Percentiles rank a stretch among this genome's conserved stretches.
Conservation (phyloP, 345 rosid genomes). For the Erucastrum elatum region DNA sequence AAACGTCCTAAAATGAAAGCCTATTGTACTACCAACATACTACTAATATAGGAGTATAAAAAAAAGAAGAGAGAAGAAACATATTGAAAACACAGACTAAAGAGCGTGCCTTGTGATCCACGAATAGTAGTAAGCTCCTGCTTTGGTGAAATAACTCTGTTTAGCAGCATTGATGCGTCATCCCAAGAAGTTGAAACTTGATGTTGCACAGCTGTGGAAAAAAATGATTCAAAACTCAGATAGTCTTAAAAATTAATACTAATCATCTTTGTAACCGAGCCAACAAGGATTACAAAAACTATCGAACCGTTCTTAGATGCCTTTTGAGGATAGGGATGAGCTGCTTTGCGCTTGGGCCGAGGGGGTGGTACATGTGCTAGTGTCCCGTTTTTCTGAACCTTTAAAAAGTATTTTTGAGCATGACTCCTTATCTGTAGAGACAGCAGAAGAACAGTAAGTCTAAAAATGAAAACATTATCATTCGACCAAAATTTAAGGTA, state of each 20-base stretch:
- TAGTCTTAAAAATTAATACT: not conserved
- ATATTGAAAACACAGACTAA: slow-evolving; percentile 25
- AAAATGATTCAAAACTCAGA: slow-evolving; percentile 9
- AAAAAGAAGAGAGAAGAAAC: slow-evolving; percentile 3
- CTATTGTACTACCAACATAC: slow-evolving; percentile 35
- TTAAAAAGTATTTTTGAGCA: slow-evolving; percentile 95
- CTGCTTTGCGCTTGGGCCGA: slow-evolving; percentile 94
- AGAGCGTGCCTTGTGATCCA: slow-evolving; percentile 59
- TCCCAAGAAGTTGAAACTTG: slow-evolving; percentile 71
- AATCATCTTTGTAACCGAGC: slow-evolving; percentile 6
- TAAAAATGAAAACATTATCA: not conserved
- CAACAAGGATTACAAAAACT: slow-evolving; percentile 2
- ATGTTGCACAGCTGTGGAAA: slow-evolving; percentile 51
- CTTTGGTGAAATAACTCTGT: slow-evolving; percentile 46
- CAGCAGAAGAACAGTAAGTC: not conserved
- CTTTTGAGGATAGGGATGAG: slow-evolving; percentile 96
- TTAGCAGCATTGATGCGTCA: slow-evolving; percentile 57
- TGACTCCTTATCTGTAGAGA: slow-evolving; percentile 82
- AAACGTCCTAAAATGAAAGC: slow-evolving; percentile 45
- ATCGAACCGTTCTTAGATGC: slow-evolving; percentile 76
- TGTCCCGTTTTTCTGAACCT: slow-evolving; percentile 93
- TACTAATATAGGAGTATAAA: slow-evolving; percentile 1
- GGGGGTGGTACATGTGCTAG: slow-evolving; percentile 95
- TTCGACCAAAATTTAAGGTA: not conserved
- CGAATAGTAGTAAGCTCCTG: slow-evolving; percentile 50